phyloP scores from a whole-genome alignment of 805 yeast genomes.

The Lipomyces yamanashiensis region DNA sequence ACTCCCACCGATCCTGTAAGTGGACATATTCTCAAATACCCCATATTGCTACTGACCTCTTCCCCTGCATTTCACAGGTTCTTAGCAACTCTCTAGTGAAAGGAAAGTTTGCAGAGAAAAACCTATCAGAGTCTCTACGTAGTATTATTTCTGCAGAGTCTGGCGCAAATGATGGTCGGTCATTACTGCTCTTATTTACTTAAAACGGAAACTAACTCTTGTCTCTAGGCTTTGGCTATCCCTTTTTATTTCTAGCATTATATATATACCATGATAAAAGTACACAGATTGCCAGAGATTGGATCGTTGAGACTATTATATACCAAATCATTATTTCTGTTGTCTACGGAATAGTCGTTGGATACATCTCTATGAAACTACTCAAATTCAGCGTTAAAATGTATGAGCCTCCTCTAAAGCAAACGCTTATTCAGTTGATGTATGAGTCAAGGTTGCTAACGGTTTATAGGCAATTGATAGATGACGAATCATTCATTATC shows the following conservation, averaged over 20 bases:
- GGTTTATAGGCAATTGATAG: constrained; percentile 52
- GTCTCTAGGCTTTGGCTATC: constrained; percentile 55
- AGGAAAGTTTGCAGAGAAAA: constrained; percentile 68
- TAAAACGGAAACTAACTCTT: background rate
- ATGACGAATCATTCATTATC: constrained; percentile 63
- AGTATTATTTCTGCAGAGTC: constrained; percentile 70
- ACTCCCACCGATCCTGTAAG: constrained; percentile 81
- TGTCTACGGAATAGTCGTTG: constrained; percentile 56
- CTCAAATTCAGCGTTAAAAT: constrained; percentile 59
- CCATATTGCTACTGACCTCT: background rate
- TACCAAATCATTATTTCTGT: constrained; percentile 66
- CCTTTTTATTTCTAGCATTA: constrained; percentile 67
- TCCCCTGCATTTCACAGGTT: background rate
- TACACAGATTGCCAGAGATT: constrained; percentile 61
- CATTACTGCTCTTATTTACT: background rate
- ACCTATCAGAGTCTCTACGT: constrained; percentile 64
- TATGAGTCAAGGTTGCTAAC: background rate
- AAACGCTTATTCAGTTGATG: background rate
- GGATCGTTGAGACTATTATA: constrained; percentile 63
- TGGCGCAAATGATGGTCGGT: constrained; percentile 63
- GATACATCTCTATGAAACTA: constrained; percentile 55
- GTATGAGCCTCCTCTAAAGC: constrained; percentile 9
- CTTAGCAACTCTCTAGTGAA: constrained; percentile 49
- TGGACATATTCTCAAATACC: constrained; percentile 60
- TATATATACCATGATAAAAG: constrained; percentile 58